Base-by-base conservation (phyloP, 2,329 filamentous ascomycete species). In the Aspergillus aculeatinus region DNA sequence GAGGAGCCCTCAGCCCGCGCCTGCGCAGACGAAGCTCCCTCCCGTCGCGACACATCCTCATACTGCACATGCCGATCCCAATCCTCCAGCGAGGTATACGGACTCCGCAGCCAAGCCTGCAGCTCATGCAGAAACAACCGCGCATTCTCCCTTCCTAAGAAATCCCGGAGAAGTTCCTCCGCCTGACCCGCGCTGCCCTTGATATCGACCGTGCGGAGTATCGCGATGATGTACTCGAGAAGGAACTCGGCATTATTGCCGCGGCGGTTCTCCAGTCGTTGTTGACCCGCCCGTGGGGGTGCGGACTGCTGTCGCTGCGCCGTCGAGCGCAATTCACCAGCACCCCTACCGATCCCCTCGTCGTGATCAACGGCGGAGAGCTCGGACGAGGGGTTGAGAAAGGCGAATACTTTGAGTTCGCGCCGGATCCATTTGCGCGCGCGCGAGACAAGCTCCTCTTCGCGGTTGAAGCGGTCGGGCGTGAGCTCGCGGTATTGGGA, bases 31-130 rank as follows among this genome's bases (percentile, higher is more conserved):
- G 52, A 16, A 11, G 54, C 62, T 33, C 42, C 56, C 42, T 44
- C n/a, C 42, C 23, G 39, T 48, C n/a, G 31, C 29, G 6, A 56
- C 21, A 49, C 55, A 48, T 74, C 71, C 12, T 74, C 68, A 70
- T 96, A 96, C 74, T 94, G 91, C 14, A 93, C 90, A 64, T 87
- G 80, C 19, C 83, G 79, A 77, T 97, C 94, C 92, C 92, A 98
- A 51, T 89, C 88, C 55, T 86, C 82, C 9, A 96, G 75, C 9
- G 83, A 86, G 2, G 75, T 81, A 69, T 86, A 94, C 0, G 93
- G 92, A 73, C 92, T 96, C 59, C 91, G 83, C 66, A 98, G 76
- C 87, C 91, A 98, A 11, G 87, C 85, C 62, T 88, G 84, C 61
- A 97, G 75, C 77, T 98, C 94, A 76, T 98, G 94, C 60, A 96